These are phyloP conservation scores for Termitomyces sp. DNA, from an alignment of 768 basidiomycete species.

Conservation along the genomic window DNA sequence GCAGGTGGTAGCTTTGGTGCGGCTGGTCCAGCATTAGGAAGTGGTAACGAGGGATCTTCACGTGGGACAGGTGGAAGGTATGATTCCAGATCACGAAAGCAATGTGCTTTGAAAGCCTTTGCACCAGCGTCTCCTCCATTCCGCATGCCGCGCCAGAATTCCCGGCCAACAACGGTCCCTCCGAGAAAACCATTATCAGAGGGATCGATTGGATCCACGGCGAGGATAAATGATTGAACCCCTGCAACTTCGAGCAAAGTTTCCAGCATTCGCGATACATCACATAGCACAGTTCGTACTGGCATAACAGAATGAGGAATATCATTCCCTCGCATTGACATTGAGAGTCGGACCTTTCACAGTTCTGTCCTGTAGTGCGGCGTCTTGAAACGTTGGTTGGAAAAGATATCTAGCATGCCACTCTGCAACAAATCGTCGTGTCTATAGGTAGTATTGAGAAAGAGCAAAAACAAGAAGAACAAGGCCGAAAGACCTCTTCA, in stretches of 20 bases:
- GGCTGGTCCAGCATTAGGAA: constrained; percentile 1
- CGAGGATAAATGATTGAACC: constrained; percentile 60
- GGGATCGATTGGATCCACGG: constrained; percentile 48
- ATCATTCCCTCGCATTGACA: constrained; percentile 5
- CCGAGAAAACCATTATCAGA: constrained; percentile 58
- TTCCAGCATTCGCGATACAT: constrained; percentile 52
- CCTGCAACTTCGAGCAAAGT: constrained; percentile 46
- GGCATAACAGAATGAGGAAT: constrained; percentile 15
- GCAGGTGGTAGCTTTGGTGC: constrained; percentile 25
- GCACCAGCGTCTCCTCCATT: constrained; percentile 58
- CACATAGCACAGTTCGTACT: constrained; percentile 46
- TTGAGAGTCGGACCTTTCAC: constrained; percentile 18
- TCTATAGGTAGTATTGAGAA: constrained; percentile 29
- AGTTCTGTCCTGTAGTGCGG: constrained; percentile 11
- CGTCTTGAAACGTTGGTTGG: constrained; percentile 16
- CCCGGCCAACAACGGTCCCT: constrained; percentile 55
- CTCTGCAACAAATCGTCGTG: constrained; percentile 55
- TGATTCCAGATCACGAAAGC: constrained; percentile 26
- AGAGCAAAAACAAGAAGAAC: constrained; percentile 10
- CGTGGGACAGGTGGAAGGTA: constrained; percentile 4
- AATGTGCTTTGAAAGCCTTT: constrained; percentile 49
- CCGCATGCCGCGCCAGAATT: constrained; percentile 63
- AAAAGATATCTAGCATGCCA: constrained; percentile 62
- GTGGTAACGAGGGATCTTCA: constrained; percentile 5
- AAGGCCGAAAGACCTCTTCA: constrained; percentile 48